Evolutionary conservation across 306 rosid species (phyloP).

Genomic region (Acacia melanoxylon): DNA sequence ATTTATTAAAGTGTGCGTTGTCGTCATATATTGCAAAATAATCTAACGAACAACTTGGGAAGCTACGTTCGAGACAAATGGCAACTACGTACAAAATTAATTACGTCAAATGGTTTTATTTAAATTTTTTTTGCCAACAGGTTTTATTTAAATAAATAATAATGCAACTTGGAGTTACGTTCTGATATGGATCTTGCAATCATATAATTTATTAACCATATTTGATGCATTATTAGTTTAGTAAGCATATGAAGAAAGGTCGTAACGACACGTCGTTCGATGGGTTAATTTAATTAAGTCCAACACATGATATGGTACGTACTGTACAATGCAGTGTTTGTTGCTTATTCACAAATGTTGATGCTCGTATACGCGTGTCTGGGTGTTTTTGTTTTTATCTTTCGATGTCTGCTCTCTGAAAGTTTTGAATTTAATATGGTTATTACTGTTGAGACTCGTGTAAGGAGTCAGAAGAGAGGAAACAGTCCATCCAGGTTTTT

Average conservation of each 20-base stretch:
- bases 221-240: neutral
- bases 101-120: neutral
- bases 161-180: neutral
- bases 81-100: neutral
- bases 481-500: too few relatives aligned
- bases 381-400: too few relatives aligned
- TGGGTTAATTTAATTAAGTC: neutral
- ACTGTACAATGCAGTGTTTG: neutral
- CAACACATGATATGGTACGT: neutral
- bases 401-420: neutral
- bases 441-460: neutral
- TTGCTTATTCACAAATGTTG: neutral
- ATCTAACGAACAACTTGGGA: neutral
- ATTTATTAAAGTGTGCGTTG: neutral
- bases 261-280: neutral
- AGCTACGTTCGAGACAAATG: neutral
- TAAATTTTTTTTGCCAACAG: neutral
- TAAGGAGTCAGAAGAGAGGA: neutral
- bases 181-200: neutral
- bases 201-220: neutral
- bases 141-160: neutral
- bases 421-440: neutral
- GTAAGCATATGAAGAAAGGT: neutral
- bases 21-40: neutral
- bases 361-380: neutral